phyloP scores from a whole-genome alignment of 768 basidiomycete species.

The Mycena indigotica region DNA sequence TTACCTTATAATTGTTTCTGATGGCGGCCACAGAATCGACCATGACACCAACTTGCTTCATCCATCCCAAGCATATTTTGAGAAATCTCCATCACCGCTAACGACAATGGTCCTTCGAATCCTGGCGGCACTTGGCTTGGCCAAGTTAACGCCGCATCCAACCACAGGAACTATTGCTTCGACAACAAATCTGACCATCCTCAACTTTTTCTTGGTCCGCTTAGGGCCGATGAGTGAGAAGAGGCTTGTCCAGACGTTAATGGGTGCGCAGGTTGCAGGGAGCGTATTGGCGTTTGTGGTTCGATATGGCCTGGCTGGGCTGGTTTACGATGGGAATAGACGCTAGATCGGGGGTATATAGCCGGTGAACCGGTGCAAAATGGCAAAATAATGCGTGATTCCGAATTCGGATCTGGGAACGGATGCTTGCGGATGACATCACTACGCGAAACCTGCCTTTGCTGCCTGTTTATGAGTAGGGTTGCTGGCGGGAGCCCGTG shows the following conservation, averaged over 20 bases:
- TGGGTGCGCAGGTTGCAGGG: slow-evolving; percentile 75
- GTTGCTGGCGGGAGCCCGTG: background rate
- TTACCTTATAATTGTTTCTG: background rate
- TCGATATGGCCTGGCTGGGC: slow-evolving; percentile 85
- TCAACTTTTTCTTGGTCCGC: slow-evolving; percentile 81
- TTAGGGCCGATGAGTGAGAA: slow-evolving; percentile 88
- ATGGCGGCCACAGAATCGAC: slow-evolving; percentile 60
- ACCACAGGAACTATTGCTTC: slow-evolving; percentile 62
- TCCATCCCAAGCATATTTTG: slow-evolving; percentile 71
- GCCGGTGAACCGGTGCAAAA: slow-evolving; percentile 4
- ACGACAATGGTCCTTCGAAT: slow-evolving; percentile 58
- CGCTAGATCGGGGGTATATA: too few species aligned
- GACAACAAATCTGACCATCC: slow-evolving; percentile 87
- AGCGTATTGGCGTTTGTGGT: slow-evolving; percentile 83
- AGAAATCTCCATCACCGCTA: slow-evolving; percentile 55
- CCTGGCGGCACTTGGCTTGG: slow-evolving; percentile 65
- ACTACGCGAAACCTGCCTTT: background rate
- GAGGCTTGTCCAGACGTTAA: slow-evolving; percentile 70
- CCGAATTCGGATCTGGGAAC: background rate
- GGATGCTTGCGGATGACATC: background rate
- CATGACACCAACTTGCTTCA: slow-evolving; percentile 71
- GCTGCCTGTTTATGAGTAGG: background rate
- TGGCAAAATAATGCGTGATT: slow-evolving; percentile 11
- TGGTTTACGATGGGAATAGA: slow-evolving; percentile 92
- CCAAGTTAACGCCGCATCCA: slow-evolving; percentile 60